Conservation (phyloP, 2,329 filamentous ascomycete species). For the Fusarium longipes region DNA sequence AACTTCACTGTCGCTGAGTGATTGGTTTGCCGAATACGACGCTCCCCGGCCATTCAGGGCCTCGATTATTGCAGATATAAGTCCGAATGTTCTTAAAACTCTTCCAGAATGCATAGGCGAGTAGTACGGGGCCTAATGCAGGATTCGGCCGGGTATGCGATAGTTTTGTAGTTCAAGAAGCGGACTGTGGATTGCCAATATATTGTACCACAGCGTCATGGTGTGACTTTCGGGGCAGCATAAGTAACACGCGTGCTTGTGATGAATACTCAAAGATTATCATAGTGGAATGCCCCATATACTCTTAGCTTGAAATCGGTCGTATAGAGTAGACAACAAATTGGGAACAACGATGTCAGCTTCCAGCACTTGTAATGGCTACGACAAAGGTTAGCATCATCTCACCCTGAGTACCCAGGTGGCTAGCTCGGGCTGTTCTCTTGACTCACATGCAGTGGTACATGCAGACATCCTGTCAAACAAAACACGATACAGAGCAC, state of each 20-base stretch:
- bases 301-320: slow-evolving; percentile 63
- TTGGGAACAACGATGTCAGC: slow-evolving; percentile 64
- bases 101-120: slow-evolving; percentile 62
- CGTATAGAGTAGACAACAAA: slow-evolving; percentile 65
- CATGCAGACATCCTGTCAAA: slow-evolving; percentile 52
- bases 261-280: slow-evolving; percentile 49
- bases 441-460: slow-evolving; percentile 60
- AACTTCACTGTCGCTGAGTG: slow-evolving; percentile 53
- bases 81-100: slow-evolving; percentile 60
- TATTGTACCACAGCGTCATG: neutral
- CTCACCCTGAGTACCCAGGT: neutral
- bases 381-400: neutral
- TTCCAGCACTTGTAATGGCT: slow-evolving; percentile 68
- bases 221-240: slow-evolving; percentile 48
- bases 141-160: slow-evolving; percentile 67
- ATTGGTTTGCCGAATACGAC: slow-evolving; percentile 59
- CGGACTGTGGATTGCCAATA: slow-evolving; percentile 53
- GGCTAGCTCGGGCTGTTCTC: neutral
- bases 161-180: slow-evolving; percentile 71
- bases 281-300: slow-evolving; percentile 50
- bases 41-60: slow-evolving; percentile 60
- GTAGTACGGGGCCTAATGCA: slow-evolving; percentile 68
- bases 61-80: slow-evolving; percentile 61
- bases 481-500: slow-evolving; percentile 59
- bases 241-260: slow-evolving; percentile 52